Evolutionary conservation across 164 flowering plant genomes (phyloP).

Genomic region (Malania oleifera): DNA sequence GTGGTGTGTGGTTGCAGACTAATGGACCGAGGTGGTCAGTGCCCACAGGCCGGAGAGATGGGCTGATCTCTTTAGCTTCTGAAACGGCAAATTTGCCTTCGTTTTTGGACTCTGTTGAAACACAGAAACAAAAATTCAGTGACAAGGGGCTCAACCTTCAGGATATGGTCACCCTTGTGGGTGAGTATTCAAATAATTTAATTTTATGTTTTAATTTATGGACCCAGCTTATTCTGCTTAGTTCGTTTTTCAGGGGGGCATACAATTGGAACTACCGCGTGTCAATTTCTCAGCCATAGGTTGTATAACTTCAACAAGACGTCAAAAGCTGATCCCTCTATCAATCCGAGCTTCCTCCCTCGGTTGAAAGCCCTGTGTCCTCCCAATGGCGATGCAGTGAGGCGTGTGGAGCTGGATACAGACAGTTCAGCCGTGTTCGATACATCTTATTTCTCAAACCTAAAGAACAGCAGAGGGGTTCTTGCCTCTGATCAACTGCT

Average conservation of each 20-base stretch:
- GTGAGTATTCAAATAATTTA: neutral
- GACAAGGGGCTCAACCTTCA: neutral
- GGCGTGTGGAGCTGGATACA: neutral
- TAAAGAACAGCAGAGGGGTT: neutral
- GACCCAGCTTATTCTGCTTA: too few relatives aligned
- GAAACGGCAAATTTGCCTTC: neutral
- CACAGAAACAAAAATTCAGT: neutral
- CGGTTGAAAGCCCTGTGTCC: neutral
- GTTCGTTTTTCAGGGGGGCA: slow-evolving; percentile 1
- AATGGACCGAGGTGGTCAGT: neutral
- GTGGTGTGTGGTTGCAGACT: neutral
- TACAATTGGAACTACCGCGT: neutral
- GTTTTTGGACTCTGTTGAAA: neutral
- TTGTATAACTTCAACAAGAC: neutral
- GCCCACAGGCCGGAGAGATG: neutral
- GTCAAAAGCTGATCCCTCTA: neutral
- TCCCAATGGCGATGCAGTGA: neutral
- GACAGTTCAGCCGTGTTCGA: neutral
- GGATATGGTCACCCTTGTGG: neutral
- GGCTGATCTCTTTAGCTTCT: neutral
- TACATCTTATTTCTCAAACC: neutral
- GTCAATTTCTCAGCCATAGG: neutral
- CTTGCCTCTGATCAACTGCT: neutral
- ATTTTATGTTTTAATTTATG: too few relatives aligned
- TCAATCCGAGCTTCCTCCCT: neutral